phyloP scores from a whole-genome alignment of 768 basidiomycete species.

The Suillus tomentosus region DNA sequence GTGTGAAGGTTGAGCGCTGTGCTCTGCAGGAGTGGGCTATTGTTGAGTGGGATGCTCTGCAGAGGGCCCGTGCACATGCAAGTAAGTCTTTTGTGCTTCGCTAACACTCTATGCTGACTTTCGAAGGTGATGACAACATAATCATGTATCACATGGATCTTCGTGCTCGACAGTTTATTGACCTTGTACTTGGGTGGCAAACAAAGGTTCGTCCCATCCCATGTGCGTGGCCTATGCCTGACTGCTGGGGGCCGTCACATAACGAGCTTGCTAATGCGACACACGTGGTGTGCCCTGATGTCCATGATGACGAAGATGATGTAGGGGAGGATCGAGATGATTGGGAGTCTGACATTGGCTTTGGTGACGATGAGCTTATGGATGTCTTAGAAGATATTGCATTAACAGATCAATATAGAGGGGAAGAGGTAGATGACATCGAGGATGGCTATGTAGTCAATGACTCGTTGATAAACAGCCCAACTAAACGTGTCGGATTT shows the following conservation, averaged over 20 bases:
- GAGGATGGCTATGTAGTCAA: neutral
- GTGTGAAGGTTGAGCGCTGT: neutral
- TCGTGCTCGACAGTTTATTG: neutral
- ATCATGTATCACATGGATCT: neutral
- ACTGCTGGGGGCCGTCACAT: neutral
- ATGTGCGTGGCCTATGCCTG: conserved; percentile 2
- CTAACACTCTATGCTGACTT: no score
- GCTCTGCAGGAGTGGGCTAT: neutral
- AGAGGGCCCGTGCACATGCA: neutral
- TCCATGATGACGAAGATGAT: neutral
- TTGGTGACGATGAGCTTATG: neutral
- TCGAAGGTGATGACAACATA: no score
- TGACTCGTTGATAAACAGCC: neutral
- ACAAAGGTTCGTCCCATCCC: neutral
- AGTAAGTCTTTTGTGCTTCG: neutral
- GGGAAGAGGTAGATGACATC: neutral
- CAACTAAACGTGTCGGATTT: neutral
- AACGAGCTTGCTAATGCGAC: neutral
- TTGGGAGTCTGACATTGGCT: neutral
- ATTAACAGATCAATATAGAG: neutral
- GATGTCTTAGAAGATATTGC: no score
- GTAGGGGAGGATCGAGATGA: neutral
- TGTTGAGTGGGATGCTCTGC: neutral
- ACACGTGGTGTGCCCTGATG: neutral
- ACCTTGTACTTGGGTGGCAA: neutral